Conservation (phyloP, 2,329 filamentous ascomycete genomes). For the Curvularia lunata region DNA sequence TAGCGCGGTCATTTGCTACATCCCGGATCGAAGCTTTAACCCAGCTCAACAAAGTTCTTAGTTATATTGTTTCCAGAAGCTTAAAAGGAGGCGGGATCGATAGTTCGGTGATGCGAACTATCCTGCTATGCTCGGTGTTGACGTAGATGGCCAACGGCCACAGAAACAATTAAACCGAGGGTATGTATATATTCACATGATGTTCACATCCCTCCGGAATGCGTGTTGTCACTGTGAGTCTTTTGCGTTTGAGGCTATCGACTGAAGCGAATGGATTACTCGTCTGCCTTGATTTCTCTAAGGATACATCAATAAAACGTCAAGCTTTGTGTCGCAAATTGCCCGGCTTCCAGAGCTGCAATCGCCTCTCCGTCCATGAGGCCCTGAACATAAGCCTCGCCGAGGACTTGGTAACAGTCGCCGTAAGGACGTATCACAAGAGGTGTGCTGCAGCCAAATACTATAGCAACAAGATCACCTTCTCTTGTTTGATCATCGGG, state of each 20-base stretch:
- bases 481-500: not conserved
- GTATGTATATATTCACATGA: not conserved
- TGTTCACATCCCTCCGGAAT: not conserved
- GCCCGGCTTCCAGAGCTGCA: not conserved
- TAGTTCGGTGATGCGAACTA: not conserved
- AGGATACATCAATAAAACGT: not conserved
- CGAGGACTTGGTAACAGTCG: not conserved
- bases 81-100: not conserved
- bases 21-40: too few relatives aligned
- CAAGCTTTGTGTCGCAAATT: not conserved
- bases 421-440: not conserved
- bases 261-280: not conserved
- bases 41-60: not conserved
- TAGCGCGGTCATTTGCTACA: not conserved
- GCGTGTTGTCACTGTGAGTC: not conserved
- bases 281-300: not conserved
- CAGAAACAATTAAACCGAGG: not conserved
- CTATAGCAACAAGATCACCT: not conserved
- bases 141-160: not conserved
- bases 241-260: not conserved
- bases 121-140: not conserved
- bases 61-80: not conserved
- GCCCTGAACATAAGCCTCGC: constrained; percentile 3
- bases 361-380: constrained; percentile 6
- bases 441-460: not conserved